Evolutionary conservation across 2,329 filamentous ascomycete species (phyloP), one percentile per base, ranked within the genome.

Genomic region (Exophiala oligosperma): DNA sequence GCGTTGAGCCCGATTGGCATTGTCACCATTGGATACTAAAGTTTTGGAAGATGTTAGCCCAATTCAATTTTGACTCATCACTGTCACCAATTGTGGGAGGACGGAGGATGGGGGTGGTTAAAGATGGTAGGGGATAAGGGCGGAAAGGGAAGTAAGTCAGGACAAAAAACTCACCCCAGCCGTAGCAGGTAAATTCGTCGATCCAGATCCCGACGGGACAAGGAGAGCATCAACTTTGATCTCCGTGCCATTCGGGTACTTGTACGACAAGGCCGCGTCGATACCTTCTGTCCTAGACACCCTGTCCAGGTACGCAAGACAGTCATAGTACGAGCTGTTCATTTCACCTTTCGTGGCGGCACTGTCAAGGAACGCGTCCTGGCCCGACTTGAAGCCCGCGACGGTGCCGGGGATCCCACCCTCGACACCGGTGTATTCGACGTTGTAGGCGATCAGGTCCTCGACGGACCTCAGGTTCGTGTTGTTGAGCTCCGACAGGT

Each of bases 111-210:
- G 17, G 17, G 17, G 17, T 17, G 17, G 17, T 17, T 17, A 17
- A 17, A 17, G 17, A 17, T 17, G 17, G 17, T 17, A 17, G 17
- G 17, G 17, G 17, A 17, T 17, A 17, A 17, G 17, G 17, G 17
- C 17, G 17, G 17, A 1, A 17, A 17, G 17, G 17, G 17, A 17
- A 17, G 17, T 17, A 17, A 29, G 28, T 8, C 28, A 35, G 9
- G 32, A 11, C 8, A 35, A 35, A 11, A 35, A 35, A 35, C 32
- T 35, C 32, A 35, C 32, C 32, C 88, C 88, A 4, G 89, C 89
- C 72, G 91, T 87, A 0, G 89, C 89, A 0, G 87, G 85, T 57
- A 90, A 6, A 72, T 90, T 85, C 3, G 83, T 82, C 70, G 89
- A 86, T 0, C 81, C 88, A 2, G 87, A 85, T 66, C 88, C 84